A percentile compares a stretch with the other conserved stretches of the same genome.
phyloP scores from a whole-genome alignment of 805 yeast species.

The Starmerella davenportii region DNA sequence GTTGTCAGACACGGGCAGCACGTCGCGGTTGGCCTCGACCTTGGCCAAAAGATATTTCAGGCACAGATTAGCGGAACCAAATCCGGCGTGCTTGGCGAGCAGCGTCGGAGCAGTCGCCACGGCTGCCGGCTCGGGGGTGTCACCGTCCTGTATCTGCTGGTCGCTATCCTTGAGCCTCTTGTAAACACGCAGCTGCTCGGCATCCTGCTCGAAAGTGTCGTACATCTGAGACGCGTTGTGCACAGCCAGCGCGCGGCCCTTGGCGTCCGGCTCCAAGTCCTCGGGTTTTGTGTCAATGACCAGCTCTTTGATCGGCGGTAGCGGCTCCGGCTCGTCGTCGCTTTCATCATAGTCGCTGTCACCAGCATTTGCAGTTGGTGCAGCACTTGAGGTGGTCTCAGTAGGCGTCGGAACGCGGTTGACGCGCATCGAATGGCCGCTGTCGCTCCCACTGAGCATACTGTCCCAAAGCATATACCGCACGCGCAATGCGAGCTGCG shows the following conservation, averaged over 20 bases:
- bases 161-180: conserved; percentile 67
- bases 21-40: conserved; percentile 66
- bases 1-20: conserved; percentile 49
- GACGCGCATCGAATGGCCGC: background rate
- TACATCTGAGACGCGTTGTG: conserved; percentile 38
- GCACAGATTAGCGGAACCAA: conserved; percentile 61
- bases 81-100: conserved; percentile 25
- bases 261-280: conserved; percentile 13
- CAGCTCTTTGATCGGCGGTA: conserved; percentile 16
- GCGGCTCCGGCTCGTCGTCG: conserved; percentile 16
- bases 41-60: conserved; percentile 62
- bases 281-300: conserved; percentile 12
- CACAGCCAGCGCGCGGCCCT: conserved; percentile 21
- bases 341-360: conserved; percentile 27
- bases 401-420: background rate
- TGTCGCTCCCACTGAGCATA: background rate
- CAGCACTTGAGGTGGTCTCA: background rate
- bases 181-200: conserved; percentile 57
- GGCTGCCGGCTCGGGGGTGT: conserved; percentile 1
- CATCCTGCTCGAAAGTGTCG: conserved; percentile 49
- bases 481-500: conserved; percentile 24
- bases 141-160: conserved; percentile 31
- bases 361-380: conserved; percentile 14
- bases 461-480: conserved; percentile 27
- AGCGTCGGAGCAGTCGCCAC: conserved; percentile 2